Evolutionary conservation across 2,329 filamentous ascomycete species (phyloP).

Genomic region (Colletotrichum sp.): DNA sequence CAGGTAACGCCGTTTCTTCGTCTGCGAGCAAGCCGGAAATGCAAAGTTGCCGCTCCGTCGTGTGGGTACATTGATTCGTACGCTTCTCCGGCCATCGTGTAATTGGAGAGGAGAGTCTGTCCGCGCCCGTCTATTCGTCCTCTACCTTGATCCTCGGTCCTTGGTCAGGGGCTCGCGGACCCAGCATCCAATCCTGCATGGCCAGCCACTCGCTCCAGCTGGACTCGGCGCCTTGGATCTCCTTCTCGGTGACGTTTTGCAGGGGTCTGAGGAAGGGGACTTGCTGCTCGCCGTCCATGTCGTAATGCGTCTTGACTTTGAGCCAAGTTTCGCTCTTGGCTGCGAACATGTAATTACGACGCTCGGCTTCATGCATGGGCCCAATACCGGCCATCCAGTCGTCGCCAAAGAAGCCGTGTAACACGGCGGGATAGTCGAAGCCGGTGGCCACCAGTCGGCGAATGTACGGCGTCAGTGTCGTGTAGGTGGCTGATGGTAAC

Average conservation of each 20-base stretch:
- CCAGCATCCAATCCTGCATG: constrained; percentile 99
- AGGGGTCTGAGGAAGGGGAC: constrained; percentile 88
- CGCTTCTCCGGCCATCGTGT: neutral
- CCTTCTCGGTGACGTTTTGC: constrained; percentile 75
- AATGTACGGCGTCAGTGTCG: constrained; percentile 87
- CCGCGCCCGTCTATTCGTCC: neutral
- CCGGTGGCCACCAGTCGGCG: constrained; percentile 89
- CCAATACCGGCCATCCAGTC: constrained; percentile 85
- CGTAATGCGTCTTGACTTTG: constrained; percentile 87
- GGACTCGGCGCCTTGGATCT: constrained; percentile 82
- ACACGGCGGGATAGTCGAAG: constrained; percentile 83
- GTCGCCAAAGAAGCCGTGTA: constrained; percentile 97
- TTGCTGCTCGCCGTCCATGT: constrained; percentile 81
- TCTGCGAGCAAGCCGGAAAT: neutral
- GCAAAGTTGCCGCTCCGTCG: neutral
- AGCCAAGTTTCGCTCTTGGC: constrained; percentile 93
- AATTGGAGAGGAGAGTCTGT: neutral
- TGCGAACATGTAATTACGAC: constrained; percentile 93
- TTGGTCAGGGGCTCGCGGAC: constrained; percentile 68
- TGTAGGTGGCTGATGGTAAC: constrained; percentile 35
- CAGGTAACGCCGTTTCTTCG: neutral
- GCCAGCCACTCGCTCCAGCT: constrained; percentile 95
- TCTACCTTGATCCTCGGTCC: constrained; percentile 17
- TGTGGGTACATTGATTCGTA: neutral
- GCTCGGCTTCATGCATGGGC: constrained; percentile 84